A percentile compares a stretch with the other conserved stretches of the same genome.
phyloP scores from a whole-genome alignment of 2,329 filamentous ascomycete genomes.

The Ophiostoma sp. region DNA sequence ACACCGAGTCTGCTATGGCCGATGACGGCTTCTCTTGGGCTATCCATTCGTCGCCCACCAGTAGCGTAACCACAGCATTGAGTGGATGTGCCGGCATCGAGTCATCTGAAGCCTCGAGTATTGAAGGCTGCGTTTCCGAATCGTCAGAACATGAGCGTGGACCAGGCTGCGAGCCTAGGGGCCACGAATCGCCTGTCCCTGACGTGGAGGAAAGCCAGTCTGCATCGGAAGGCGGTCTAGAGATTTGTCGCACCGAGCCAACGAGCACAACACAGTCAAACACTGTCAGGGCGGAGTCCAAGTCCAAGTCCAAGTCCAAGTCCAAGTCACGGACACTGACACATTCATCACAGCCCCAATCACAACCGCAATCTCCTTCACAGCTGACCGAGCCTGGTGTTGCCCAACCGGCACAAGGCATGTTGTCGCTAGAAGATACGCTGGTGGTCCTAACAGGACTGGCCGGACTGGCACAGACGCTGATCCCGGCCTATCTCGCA shows the following conservation, averaged over 20 bases:
- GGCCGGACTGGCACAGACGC: neutral
- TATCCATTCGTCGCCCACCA: neutral
- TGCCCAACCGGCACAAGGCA: neutral
- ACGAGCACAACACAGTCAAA: neutral
- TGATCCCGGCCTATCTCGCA: slow-evolving; percentile 17
- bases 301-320: neutral
- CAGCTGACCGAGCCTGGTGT: neutral
- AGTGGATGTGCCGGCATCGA: neutral
- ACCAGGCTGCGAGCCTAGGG: neutral
- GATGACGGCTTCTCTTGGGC: neutral
- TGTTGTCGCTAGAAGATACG: neutral
- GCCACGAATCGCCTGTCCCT: neutral
- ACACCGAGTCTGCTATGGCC: neutral
- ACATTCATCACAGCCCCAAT: neutral
- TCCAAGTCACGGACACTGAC: neutral
- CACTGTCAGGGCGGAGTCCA: neutral
- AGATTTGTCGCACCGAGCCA: neutral
- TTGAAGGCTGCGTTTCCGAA: neutral
- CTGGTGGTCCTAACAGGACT: slow-evolving; percentile 7
- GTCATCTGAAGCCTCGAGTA: too few relatives aligned
- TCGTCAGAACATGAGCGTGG: neutral
- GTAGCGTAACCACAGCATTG: neutral
- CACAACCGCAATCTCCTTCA: neutral
- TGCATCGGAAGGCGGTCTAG: neutral
- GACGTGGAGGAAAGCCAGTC: neutral